Conservation (phyloP, 2,329 filamentous ascomycete genomes). For the Beauveria sp. region DNA sequence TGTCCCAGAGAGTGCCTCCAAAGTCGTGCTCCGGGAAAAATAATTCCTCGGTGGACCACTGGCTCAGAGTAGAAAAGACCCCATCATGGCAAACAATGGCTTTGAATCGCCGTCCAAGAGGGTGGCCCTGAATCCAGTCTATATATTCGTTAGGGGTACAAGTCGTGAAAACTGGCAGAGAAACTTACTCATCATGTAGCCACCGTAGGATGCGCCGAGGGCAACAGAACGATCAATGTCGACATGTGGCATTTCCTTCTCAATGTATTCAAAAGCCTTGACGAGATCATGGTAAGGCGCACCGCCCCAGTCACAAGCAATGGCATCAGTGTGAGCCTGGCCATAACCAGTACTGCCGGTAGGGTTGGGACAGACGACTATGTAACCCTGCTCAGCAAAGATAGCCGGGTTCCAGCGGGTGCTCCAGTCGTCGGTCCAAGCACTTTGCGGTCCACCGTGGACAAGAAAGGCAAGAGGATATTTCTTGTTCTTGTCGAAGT, state of each 20-base stretch:
- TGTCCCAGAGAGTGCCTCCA: conserved; percentile 53
- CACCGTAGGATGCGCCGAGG: conserved; percentile 67
- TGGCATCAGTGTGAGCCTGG: conserved; percentile 67
- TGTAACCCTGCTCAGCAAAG: conserved; percentile 81
- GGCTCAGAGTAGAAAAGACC: conserved; percentile 64
- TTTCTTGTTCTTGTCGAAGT: conserved; percentile 61
- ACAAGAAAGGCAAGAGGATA: conserved; percentile 76
- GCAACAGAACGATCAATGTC: conserved; percentile 65
- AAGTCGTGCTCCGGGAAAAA: conserved; percentile 65
- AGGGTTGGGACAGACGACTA: conserved; percentile 74
- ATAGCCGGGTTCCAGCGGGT: conserved; percentile 81
- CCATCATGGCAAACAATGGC: conserved; percentile 85
- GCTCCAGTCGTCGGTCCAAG: conserved; percentile 70
- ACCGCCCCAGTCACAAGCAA: conserved; percentile 76
- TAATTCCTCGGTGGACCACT: conserved; percentile 60
- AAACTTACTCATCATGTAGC: conserved; percentile 62
- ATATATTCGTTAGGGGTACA: neutral
- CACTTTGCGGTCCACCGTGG: conserved; percentile 74
- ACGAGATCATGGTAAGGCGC: conserved; percentile 77
- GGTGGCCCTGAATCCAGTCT: conserved; percentile 87
- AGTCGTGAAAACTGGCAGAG: neutral
- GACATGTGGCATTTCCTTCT: conserved; percentile 56
- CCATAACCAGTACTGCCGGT: conserved; percentile 80
- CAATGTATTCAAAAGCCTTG: conserved; percentile 67
- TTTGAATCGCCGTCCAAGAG: conserved; percentile 75